Evolutionary conservation across 2,329 filamentous ascomycete species (phyloP), one percentile per base, ranked within the genome.

Genomic region (Penicillium sp.): DNA sequence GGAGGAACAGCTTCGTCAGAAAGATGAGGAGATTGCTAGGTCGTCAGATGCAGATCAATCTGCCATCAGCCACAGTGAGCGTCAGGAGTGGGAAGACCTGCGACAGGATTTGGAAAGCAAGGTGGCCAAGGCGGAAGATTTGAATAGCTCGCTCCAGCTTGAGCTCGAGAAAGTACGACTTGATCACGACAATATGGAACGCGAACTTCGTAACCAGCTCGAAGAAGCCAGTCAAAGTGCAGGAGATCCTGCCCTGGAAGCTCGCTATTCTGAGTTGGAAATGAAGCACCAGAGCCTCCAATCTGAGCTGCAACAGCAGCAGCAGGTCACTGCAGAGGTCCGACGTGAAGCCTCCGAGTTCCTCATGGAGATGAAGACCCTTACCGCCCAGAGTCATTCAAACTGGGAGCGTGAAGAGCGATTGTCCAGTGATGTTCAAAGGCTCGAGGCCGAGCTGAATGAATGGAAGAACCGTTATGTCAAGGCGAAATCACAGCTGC

Each of bases 401-500:
- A 88, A 89, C 6, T 89, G 91, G 74, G 92, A 96, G 66, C 89
- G 88, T 66, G 93, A 98, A 75, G 87, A 92, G 54, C 86, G 88
- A 67, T 82, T 98, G 64, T 87, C 90, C 56, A 85, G 84, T 63
- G 90, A 90, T 48, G 88, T 97, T 35, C 84, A 90, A 58, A 82
- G 85, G 56, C 83, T 99, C 5, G 91, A 97, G 75, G 82, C 86
- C 22, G 92, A 98, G 72, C 87, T 96, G 49, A 89, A 90, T 56
- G 88, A 93, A 53, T 99, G 95, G 95, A 92, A 92, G 72, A 87
- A 89, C 67, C 90, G 93, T 48, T 98, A 97, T 72, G 90, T 92
- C 28, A 90, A 89, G 66, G 85, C 91, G 39, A 97, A 96, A 79
- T 91, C 94, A 2, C 93, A 97, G 75, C 81, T 96, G 51, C 87